Evolutionary conservation across 176 grass and related monocot species (phyloP).

Genomic region (Oryza nivara): DNA sequence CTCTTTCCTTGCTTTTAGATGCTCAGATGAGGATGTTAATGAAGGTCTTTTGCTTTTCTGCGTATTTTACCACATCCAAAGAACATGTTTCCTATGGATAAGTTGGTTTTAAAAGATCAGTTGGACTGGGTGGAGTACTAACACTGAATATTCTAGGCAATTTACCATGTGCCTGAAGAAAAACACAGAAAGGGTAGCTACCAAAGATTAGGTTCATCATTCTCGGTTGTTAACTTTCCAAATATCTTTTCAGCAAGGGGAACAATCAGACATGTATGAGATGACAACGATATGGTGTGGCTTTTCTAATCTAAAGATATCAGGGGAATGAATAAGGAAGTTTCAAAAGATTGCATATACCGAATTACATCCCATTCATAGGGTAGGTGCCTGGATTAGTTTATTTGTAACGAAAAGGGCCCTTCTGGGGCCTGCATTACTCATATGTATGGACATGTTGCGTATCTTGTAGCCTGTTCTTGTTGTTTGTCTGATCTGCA

Average conservation of each 20-base stretch:
- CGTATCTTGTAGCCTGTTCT: not conserved
- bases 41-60: not conserved
- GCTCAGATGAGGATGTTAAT: not conserved
- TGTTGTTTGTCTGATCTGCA: constrained; percentile 27
- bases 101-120: not conserved
- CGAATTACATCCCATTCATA: constrained; percentile 34
- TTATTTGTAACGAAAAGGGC: not conserved
- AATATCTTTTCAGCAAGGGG: not conserved
- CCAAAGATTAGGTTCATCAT: not conserved
- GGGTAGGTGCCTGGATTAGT: constrained; percentile 5
- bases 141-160: not conserved
- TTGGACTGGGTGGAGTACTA: not conserved
- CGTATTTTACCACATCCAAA: not conserved
- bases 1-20: not conserved
- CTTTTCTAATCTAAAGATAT: not conserved
- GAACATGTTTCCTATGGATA: not conserved
- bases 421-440: not conserved
- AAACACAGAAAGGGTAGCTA: not conserved
- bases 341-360: not conserved
- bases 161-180: not conserved
- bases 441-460: not conserved
- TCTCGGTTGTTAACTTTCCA: not conserved
- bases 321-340: not conserved
- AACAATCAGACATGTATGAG: not conserved
- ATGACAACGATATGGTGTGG: not conserved